Base-by-base conservation (phyloP, 1,284 basidiomycete species). In the Malassezia dermatis region DNA sequence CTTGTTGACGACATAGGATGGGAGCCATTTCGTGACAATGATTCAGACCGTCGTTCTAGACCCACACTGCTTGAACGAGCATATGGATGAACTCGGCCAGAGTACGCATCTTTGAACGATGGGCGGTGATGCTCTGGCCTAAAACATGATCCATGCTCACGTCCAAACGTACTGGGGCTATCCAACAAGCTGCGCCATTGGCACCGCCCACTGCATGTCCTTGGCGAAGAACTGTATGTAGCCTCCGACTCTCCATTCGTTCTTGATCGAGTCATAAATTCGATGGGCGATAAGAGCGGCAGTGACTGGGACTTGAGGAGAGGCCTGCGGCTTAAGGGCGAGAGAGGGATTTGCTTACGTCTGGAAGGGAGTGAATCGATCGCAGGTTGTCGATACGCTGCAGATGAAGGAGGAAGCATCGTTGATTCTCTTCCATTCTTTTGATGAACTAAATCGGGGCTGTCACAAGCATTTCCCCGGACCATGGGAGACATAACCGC, bases 131-230 rank as follows among this genome's bases (percentile, higher is more conserved):
- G 24, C 15, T 48, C 34, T 1, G 46, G 8, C n/a, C 32, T 15
- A 31, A 48, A 39, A 8, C 46, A 30, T 3, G 46, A 8, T 15
- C 27, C 32, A 27, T 48, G 46, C 13, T 48, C 46, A 10, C 46
- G 46, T 3, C 17, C 35, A 48, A 48, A 48, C 21, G 46, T 24
- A 11, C 46, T 28, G 15, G 46, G 46, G 23, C 34, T 48, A 39
- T 48, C 46, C 27, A 46, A 13, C 24, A 46, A 19, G 28, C 30
- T 32, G 17, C 44, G 41, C 24, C 41, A 27, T 4, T n/a, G 23
- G 17, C 8, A 17, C 10, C 41, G 23, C 12, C 41, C 27, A 13
- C 4, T 15, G 13, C 27, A 27, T n/a, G 41, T 1, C 1, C 24
- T 28, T 27, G 24, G 41, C n/a, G 41, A 12, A 15, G 24, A 12